A percentile compares a stretch with the other conserved stretches of the same genome.
Conservation (phyloP, 495 filamentous ascomycete species). For the Zalerion maritima region DNA sequence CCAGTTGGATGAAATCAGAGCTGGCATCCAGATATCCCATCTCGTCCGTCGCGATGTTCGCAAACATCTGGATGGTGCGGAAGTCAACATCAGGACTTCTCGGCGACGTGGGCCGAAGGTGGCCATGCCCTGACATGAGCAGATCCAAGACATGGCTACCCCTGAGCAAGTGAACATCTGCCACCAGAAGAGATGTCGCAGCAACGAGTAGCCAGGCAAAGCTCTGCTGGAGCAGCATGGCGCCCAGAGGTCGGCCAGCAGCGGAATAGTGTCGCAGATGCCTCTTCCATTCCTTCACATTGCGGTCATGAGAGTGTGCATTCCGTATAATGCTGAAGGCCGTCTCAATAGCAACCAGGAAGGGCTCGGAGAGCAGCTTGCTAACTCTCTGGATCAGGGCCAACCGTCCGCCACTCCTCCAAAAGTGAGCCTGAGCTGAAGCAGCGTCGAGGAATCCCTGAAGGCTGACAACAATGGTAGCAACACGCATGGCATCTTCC, state of each 20-base stretch:
- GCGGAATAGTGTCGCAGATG: slow-evolving; percentile 71
- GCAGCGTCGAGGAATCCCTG: slow-evolving; percentile 77
- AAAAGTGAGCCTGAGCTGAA: slow-evolving; percentile 61
- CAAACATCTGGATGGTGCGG: slow-evolving; percentile 50
- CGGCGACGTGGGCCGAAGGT: slow-evolving; percentile 21
- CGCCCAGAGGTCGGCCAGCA: slow-evolving; percentile 65
- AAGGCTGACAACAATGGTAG: slow-evolving; percentile 65
- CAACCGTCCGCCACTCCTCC: slow-evolving; percentile 55
- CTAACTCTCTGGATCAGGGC: slow-evolving; percentile 53
- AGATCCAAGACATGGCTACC: slow-evolving; percentile 57
- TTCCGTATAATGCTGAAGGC: slow-evolving; percentile 74
- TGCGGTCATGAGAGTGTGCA: slow-evolving; percentile 33
- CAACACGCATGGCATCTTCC: slow-evolving; percentile 49
- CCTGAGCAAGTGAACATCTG: slow-evolving; percentile 41
- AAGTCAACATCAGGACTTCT: slow-evolving; percentile 31
- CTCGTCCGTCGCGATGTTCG: slow-evolving; percentile 61
- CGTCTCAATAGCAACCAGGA: slow-evolving; percentile 70
- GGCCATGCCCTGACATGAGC: slow-evolving; percentile 41
- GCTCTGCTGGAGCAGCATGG: slow-evolving; percentile 78
- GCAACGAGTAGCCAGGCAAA: slow-evolving; percentile 75
- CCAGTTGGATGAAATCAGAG: slow-evolving; percentile 73
- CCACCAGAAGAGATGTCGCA: slow-evolving; percentile 55
- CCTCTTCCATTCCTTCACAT: slow-evolving; percentile 61
- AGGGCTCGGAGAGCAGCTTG: slow-evolving; percentile 62
- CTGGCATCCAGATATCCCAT: slow-evolving; percentile 78